phyloP scores from a whole-genome alignment of 2,329 filamentous ascomycete genomes.

The Cercospora sp. region DNA sequence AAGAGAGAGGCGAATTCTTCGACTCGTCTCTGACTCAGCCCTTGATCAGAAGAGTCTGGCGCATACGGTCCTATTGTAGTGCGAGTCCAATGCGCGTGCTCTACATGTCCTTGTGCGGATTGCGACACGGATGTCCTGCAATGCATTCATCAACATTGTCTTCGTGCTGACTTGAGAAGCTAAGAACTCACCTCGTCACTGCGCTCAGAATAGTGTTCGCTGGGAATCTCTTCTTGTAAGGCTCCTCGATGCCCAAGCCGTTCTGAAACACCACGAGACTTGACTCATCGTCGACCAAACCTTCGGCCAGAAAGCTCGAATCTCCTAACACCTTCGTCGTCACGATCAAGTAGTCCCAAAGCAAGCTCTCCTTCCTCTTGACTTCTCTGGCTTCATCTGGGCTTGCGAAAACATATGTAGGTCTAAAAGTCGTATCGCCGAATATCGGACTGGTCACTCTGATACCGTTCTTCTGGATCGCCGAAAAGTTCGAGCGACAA shows the following conservation, averaged over 20 bases:
- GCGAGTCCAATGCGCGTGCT: conserved; percentile 72
- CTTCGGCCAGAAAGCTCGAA: conserved; percentile 61
- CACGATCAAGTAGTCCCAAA: conserved; percentile 67
- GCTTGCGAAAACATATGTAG: conserved; percentile 62
- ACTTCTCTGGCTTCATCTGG: conserved; percentile 55
- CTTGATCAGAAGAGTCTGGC: conserved; percentile 42
- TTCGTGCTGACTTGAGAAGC: not conserved
- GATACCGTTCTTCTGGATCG: conserved; percentile 63
- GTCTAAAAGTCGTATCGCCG: conserved; percentile 64
- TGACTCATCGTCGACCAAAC: conserved; percentile 57
- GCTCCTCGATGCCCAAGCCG: conserved; percentile 68
- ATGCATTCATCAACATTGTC: not conserved
- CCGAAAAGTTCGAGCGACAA: conserved; percentile 70
- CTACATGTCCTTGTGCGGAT: conserved; percentile 61
- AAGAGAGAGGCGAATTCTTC: conserved; percentile 56
- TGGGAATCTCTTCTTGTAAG: conserved; percentile 64
- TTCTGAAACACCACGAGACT: conserved; percentile 69
- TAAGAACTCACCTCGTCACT: conserved; percentile 51
- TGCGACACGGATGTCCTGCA: conserved; percentile 67
- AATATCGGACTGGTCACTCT: conserved; percentile 64
- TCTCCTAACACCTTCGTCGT: conserved; percentile 68
- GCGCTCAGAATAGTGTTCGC: conserved; percentile 62
- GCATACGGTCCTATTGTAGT: conserved; percentile 69
- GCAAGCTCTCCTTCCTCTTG: conserved; percentile 32
- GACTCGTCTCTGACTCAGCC: conserved; percentile 42